phyloP scores from a whole-genome alignment of 2,329 filamentous ascomycete species.

The Fusarium chaquense region DNA sequence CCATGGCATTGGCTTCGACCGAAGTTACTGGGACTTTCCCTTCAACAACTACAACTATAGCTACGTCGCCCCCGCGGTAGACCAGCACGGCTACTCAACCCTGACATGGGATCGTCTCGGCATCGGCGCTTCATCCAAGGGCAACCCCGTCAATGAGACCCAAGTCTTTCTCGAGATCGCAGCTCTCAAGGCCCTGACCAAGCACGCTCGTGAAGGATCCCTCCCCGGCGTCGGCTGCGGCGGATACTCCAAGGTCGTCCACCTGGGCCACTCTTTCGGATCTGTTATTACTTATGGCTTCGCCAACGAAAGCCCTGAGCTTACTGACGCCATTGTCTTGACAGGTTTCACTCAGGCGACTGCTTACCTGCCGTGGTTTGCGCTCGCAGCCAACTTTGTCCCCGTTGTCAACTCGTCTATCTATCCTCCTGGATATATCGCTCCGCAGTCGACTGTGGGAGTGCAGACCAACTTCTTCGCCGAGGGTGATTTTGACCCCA shows the following conservation, averaged over 20 bases:
- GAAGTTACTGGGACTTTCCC: conserved; percentile 71
- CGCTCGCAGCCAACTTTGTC: conserved; percentile 61
- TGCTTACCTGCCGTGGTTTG: conserved; percentile 58
- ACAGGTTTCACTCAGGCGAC: conserved; percentile 68
- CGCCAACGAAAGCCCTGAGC: conserved; percentile 62
- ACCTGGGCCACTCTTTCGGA: conserved; percentile 75
- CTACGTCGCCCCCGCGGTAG: conserved; percentile 68
- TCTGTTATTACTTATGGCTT: conserved; percentile 69
- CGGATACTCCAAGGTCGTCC: conserved; percentile 61
- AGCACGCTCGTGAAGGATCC: conserved; percentile 58
- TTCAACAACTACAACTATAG: conserved; percentile 71
- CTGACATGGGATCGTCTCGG: conserved; percentile 73
- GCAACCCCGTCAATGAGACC: conserved; percentile 70
- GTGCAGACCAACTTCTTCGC: conserved; percentile 66
- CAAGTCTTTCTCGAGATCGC: conserved; percentile 69
- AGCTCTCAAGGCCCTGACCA: conserved; percentile 66
- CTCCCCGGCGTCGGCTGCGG: conserved; percentile 56
- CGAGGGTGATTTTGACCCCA: conserved; percentile 67
- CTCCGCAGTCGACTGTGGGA: conserved; percentile 58
- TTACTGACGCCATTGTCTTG: conserved; percentile 69
- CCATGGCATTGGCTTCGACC: conserved; percentile 57
- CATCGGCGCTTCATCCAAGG: conserved; percentile 68
- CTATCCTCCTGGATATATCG: conserved; percentile 66
- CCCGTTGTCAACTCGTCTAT: conserved; percentile 54
- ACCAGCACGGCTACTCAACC: conserved; percentile 67